Conservation (phyloP, 768 basidiomycete genomes). For the Kockovaella imperatae region DNA sequence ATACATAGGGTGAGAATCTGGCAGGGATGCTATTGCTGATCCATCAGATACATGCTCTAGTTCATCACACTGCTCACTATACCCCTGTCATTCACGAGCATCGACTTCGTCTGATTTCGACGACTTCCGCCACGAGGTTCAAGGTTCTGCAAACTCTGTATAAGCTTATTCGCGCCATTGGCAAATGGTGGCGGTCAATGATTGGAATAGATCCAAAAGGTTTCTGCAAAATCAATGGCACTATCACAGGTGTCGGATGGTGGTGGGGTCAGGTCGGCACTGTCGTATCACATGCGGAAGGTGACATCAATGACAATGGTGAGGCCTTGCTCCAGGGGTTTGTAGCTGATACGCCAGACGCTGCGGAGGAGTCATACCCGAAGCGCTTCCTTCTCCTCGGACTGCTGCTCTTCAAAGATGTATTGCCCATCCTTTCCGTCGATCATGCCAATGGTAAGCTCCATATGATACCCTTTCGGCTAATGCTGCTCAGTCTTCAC, state of each 20-base stretch:
- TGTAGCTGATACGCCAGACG: conserved; percentile 20
- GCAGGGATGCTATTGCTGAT: not conserved
- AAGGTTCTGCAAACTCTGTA: conserved; percentile 26
- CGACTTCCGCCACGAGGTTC: not conserved
- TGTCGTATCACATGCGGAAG: conserved; percentile 35
- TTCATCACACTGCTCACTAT: conserved; percentile 29
- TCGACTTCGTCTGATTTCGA: conserved; percentile 19
- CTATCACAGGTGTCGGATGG: conserved; percentile 38
- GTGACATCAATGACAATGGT: conserved; percentile 36
- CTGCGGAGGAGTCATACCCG: conserved; percentile 29
- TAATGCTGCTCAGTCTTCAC: conserved; percentile 34
- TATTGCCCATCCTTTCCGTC: conserved; percentile 35
- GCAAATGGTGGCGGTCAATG: conserved; percentile 41
- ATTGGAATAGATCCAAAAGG: conserved; percentile 38
- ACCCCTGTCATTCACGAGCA: conserved; percentile 29
- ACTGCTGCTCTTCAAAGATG: conserved; percentile 42
- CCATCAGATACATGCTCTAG: conserved; percentile 12
- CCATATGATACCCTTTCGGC: not conserved
- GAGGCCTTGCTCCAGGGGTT: conserved; percentile 2
- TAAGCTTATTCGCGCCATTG: conserved; percentile 40
- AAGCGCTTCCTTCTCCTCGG: conserved; percentile 42
- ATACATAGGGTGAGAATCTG: conserved; percentile 16
- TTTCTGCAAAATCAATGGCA: conserved; percentile 31
- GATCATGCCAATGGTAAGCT: conserved; percentile 36
- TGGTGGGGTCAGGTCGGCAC: conserved; percentile 43